A percentile compares a stretch with the other conserved stretches of the same genome.
Evolutionary conservation across 2,329 filamentous ascomycete genomes (phyloP).

Genomic region (Neonectria ditissima): DNA sequence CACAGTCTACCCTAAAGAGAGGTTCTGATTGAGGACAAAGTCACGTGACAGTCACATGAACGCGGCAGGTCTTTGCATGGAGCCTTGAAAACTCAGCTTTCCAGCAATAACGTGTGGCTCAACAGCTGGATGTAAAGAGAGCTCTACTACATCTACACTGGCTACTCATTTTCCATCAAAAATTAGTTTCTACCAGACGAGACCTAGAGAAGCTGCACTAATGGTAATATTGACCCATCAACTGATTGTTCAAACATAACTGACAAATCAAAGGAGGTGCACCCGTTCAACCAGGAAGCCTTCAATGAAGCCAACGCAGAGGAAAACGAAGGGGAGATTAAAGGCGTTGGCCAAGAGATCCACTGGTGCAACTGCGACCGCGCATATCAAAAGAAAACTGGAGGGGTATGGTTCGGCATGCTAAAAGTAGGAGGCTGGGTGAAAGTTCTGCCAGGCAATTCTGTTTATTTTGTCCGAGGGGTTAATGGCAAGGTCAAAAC

Average conservation of each 20-base stretch:
- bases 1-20: no score
- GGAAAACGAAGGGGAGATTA: neutral
- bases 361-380: neutral
- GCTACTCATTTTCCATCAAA: neutral
- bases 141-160: neutral
- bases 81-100: neutral
- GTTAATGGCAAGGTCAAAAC: neutral
- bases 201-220: neutral
- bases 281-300: neutral
- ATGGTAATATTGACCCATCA: neutral
- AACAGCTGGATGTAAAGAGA: neutral
- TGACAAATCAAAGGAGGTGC: neutral
- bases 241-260: neutral
- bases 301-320: neutral
- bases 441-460: neutral
- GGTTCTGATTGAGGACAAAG: neutral
- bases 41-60: neutral
- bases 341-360: neutral
- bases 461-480: neutral
- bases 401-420: neutral
- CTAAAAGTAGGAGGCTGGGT: neutral
- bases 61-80: no score
- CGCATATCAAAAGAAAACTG: neutral
- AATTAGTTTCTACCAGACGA: neutral
- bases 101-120: neutral